Percentiles rank a stretch among this genome's conserved stretches.
Conservation (phyloP, 108 stramenopile species). For the Aurantiochytrium sp. region DNA sequence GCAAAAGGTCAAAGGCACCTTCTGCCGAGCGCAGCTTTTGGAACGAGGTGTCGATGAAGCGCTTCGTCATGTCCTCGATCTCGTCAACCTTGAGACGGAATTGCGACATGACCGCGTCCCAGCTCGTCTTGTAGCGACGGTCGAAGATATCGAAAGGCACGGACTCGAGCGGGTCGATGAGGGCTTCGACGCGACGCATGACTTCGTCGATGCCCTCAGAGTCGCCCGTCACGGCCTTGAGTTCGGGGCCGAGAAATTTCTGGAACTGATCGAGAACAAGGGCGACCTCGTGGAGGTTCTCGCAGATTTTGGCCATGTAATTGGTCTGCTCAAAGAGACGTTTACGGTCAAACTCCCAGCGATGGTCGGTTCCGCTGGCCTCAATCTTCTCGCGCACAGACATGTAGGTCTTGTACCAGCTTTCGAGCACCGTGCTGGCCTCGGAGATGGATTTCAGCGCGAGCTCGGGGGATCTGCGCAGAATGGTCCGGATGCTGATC, state of each 20-base stretch:
- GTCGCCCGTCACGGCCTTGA: conserved; percentile 57
- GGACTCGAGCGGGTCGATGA: conserved; percentile 30
- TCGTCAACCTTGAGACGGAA: conserved; percentile 48
- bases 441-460: conserved; percentile 32
- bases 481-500: conserved; percentile 42
- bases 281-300: conserved; percentile 48
- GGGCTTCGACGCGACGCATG: conserved; percentile 35
- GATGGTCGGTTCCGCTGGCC: conserved; percentile 48
- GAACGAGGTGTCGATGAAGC: conserved; percentile 58
- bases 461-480: conserved; percentile 23
- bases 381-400: conserved; percentile 50
- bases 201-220: conserved; percentile 51
- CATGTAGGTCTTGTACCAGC: conserved; percentile 53
- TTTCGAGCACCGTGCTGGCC: conserved; percentile 46
- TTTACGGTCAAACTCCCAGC: conserved; percentile 62
- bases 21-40: conserved; percentile 60
- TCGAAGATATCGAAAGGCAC: conserved; percentile 32
- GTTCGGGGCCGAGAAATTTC: conserved; percentile 59
- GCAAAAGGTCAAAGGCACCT: conserved; percentile 62
- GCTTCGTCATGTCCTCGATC: conserved; percentile 55
- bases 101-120: conserved; percentile 49
- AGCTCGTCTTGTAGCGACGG: conserved; percentile 48
- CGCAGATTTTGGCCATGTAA: conserved; percentile 56
- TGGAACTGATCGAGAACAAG: conserved; percentile 53
- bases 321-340: conserved; percentile 54